These are phyloP conservation scores for Ocimum tenuiflorum DNA, from an alignment of 257 asterid species.

Conservation along the genomic window DNA sequence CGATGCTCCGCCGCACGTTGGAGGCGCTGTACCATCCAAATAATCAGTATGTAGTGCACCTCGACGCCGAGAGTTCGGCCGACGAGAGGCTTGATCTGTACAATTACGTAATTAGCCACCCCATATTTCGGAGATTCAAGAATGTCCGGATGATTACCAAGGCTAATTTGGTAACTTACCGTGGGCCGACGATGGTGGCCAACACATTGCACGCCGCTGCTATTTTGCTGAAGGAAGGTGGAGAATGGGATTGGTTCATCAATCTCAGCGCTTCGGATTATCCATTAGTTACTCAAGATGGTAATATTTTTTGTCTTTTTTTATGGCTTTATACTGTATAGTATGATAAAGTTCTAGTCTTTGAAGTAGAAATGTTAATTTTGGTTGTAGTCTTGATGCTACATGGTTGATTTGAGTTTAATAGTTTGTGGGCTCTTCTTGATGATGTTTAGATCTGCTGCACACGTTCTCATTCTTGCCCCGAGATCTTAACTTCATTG, in stretches of 20 bases:
- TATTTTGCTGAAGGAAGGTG: conserved; percentile 73
- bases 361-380: background rate
- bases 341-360: background rate
- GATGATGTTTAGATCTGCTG: conserved; percentile 63
- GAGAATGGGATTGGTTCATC: conserved; percentile 96
- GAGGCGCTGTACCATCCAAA: conserved; percentile 73
- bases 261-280: conserved; percentile 94
- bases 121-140: conserved; percentile 34
- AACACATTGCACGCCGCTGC: conserved; percentile 94
- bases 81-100: conserved; percentile 77
- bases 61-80: conserved; percentile 75
- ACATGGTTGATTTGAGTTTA: background rate
- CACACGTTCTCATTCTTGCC: conserved; percentile 77
- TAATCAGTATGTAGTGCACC: conserved; percentile 82
- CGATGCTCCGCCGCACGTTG: conserved; percentile 67
- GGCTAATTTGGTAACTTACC: conserved; percentile 88
- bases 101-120: conserved; percentile 36
- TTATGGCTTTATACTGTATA: background rate
- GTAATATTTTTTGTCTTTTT: conserved; percentile 23
- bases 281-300: conserved; percentile 90
- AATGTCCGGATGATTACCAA: conserved; percentile 83
- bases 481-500: conserved; percentile 91
- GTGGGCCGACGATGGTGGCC: conserved; percentile 97
- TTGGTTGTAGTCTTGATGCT: background rate
- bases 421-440: conserved; percentile 16